A percentile compares a stretch with the other conserved stretches of the same genome.
phyloP scores from a whole-genome alignment of 768 basidiomycete species.

The Pleurotus tuoliensis region DNA sequence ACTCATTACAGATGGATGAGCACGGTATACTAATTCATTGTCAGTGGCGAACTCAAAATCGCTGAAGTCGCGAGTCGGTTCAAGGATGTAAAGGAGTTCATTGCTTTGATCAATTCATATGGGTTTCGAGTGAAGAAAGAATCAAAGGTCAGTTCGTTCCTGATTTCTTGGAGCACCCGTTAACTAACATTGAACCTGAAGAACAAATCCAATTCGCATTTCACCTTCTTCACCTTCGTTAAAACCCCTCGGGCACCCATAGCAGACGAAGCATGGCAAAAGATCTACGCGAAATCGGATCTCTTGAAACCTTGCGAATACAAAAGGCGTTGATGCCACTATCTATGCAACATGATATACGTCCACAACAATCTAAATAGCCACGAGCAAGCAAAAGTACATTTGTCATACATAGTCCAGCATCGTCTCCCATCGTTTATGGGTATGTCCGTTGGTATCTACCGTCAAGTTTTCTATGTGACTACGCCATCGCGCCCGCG shows the following conservation, averaged over 20 bases:
- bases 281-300: conserved; percentile 45
- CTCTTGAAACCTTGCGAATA: conserved; percentile 90
- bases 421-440: no score
- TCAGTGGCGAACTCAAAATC: conserved; percentile 77
- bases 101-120: conserved; percentile 53
- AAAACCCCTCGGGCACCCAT: conserved; percentile 49
- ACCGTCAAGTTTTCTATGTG: no score
- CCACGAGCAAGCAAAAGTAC: no score
- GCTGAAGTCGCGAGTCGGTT: conserved; percentile 91
- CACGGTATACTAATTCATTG: no score
- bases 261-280: conserved; percentile 57
- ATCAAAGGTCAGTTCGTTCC: no score
- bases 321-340: conserved; percentile 63
- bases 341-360: not conserved
- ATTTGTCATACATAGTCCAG: no score
- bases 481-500: no score
- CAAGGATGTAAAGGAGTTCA: conserved; percentile 61
- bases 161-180: no score
- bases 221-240: conserved; percentile 77
- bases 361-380: no score
- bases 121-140: conserved; percentile 63
- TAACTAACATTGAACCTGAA: conserved; percentile 22
- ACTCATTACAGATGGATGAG: not conserved
- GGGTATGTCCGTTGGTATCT: no score
- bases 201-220: conserved; percentile 83